These are phyloP conservation scores for Chlamydomonas sp. DNA, from an alignment of 139 green algal genomes.

Conservation along the genomic window DNA sequence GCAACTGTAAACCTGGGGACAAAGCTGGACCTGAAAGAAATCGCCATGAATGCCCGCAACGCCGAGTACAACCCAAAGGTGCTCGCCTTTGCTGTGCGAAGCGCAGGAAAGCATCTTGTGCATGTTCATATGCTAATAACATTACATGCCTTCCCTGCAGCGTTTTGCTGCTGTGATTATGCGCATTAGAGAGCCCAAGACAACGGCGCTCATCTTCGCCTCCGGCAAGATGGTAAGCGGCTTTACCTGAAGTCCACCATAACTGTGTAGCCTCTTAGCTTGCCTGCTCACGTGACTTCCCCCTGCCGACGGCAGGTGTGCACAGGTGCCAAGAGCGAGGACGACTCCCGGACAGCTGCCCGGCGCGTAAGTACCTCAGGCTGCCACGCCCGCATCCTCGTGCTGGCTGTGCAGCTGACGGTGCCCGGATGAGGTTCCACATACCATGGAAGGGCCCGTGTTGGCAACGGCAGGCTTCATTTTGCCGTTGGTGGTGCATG, in stretches of 20 bases:
- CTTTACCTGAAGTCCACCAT: background rate
- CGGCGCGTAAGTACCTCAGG: conserved; percentile 7
- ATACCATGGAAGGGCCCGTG: too few species aligned
- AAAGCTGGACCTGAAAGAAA: conserved; percentile 95
- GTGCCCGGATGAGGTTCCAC: too few species aligned
- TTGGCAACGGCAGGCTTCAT: too few species aligned
- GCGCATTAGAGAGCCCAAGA: conserved; percentile 98
- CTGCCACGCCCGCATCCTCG: too few species aligned
- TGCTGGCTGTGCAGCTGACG: too few species aligned
- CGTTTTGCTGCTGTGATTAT: conserved; percentile 99
- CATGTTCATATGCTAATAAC: too few species aligned
- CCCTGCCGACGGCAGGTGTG: conserved; percentile 58
- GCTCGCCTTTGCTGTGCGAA: background rate
- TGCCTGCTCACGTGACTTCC: too few species aligned
- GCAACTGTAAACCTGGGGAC: conserved; percentile 96
- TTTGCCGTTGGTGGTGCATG: too few species aligned
- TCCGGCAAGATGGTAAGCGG: conserved; percentile 97
- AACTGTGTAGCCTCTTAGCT: background rate
- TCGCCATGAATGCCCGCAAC: conserved; percentile 96
- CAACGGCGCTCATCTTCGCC: conserved; percentile 98
- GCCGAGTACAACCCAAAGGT: conserved; percentile 99
- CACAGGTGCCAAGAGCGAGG: conserved; percentile 93
- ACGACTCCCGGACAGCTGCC: conserved; percentile 55
- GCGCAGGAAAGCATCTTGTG: background rate
- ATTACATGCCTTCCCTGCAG: conserved; percentile 53